phyloP scores from a whole-genome alignment of 2,329 filamentous ascomycete genomes.

The Colletotrichum filicis region DNA sequence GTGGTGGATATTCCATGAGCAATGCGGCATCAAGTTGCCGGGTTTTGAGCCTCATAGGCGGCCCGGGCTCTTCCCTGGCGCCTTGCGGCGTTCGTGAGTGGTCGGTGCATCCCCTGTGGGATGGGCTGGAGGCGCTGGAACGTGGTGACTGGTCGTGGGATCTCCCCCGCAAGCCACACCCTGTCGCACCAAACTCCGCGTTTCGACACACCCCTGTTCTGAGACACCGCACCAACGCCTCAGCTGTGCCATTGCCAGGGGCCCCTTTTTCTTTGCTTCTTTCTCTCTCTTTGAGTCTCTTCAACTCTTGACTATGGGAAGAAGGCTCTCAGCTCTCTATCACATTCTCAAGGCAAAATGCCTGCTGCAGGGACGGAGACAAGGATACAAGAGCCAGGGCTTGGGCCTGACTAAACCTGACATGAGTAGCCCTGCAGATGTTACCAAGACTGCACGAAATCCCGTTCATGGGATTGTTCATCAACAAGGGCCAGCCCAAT shows the following conservation, averaged over 20 bases:
- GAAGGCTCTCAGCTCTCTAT: background rate
- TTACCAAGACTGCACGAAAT: background rate
- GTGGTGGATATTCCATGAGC: background rate
- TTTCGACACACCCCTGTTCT: constrained; percentile 30
- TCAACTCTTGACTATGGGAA: background rate
- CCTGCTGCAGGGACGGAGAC: background rate
- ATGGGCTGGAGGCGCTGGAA: background rate
- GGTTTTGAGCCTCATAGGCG: constrained; percentile 14
- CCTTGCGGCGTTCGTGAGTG: background rate
- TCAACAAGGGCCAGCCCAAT: background rate
- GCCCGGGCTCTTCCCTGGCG: background rate
- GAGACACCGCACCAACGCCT: constrained; percentile 34
- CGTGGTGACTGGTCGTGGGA: no score
- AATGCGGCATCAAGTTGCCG: constrained; percentile 10
- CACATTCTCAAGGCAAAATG: background rate
- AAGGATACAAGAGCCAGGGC: background rate
- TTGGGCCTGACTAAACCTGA: background rate
- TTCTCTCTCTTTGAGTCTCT: background rate
- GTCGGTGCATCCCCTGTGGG: background rate
- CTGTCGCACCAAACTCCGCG: constrained; percentile 7
- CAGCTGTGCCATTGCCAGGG: constrained; percentile 15
- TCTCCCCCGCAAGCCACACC: constrained; percentile 8
- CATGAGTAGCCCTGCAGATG: background rate
- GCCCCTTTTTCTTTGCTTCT: background rate
- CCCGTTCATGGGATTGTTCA: background rate